phyloP scores from a whole-genome alignment of 2,329 filamentous ascomycete species.

The Thelonectria blattea region DNA sequence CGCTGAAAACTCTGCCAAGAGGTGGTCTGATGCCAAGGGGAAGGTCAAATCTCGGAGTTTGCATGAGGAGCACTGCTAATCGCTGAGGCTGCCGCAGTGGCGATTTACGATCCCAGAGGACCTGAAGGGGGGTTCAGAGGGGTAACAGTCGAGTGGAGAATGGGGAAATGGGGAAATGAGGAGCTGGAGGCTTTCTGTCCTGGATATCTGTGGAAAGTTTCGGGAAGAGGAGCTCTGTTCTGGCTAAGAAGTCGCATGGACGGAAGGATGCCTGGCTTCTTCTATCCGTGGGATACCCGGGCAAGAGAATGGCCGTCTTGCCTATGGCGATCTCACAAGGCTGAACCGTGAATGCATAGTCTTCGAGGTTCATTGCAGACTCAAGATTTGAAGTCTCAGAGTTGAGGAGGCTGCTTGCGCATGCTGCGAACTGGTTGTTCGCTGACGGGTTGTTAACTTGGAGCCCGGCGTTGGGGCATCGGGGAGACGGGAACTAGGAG shows the following conservation, averaged over 20 bases:
- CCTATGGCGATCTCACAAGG: not conserved
- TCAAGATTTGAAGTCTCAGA: not conserved
- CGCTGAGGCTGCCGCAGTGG: not conserved
- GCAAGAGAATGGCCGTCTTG: not conserved
- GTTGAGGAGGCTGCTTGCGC: not conserved
- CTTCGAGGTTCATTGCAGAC: not conserved
- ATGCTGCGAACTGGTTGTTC: not conserved
- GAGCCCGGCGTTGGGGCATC: not conserved
- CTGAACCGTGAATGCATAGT: not conserved
- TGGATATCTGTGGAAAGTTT: not conserved
- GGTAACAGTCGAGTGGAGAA: conserved; percentile 22
- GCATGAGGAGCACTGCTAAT: conserved; percentile 21
- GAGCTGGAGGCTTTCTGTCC: conserved; percentile 8
- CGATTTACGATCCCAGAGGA: conserved; percentile 13
- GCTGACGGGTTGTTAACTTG: not conserved
- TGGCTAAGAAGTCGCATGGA: not conserved
- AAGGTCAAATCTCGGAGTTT: conserved; percentile 4
- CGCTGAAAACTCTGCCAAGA: not conserved
- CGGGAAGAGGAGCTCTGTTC: not conserved
- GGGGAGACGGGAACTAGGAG: not conserved
- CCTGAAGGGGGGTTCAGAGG: conserved; percentile 16
- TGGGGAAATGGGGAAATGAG: conserved; percentile 33
- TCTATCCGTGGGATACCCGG: not conserved
- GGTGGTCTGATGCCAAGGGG: conserved; percentile 13
- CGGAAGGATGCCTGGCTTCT: conserved; percentile 1